These are phyloP conservation scores for Saccharomycopsis schoenii DNA, from an alignment of 805 yeast species.

Conservation along the genomic window DNA sequence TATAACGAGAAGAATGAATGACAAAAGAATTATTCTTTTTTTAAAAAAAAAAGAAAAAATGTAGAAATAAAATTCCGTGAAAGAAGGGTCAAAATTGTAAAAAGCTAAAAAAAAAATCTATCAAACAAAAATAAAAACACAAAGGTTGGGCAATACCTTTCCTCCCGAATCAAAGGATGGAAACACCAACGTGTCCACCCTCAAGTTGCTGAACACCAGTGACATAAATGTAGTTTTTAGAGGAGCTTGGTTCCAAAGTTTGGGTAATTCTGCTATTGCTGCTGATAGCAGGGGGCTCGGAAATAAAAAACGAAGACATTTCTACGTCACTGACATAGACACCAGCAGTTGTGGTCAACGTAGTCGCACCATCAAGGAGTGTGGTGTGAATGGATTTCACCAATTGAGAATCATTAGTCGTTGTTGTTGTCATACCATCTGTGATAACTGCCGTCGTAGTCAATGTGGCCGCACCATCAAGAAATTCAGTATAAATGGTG, in stretches of 20 bases:
- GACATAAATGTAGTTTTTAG: neutral
- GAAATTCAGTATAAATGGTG: neutral
- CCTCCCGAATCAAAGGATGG: neutral
- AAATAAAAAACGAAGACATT: no score
- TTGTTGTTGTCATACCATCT: neutral
- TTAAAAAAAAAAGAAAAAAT: no score
- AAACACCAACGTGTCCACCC: neutral
- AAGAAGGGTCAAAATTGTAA: neutral
- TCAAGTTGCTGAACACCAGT: neutral
- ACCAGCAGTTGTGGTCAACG: neutral
- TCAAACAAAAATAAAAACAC: neutral
- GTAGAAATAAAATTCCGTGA: no score
- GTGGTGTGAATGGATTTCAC: neutral
- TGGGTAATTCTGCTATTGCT: neutral
- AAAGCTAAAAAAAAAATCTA: neutral
- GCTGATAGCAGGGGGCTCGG: neutral
- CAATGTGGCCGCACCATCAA: neutral
- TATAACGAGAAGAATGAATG: no score
- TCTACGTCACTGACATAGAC: neutral
- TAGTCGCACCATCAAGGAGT: neutral
- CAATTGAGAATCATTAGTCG: neutral
- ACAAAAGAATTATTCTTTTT: no score
- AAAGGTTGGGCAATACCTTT: neutral
- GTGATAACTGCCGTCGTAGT: neutral
- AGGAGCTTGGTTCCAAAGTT: neutral